Evolutionary conservation across 73 alveolate genomes (phyloP).

Genomic region (Uronychia setigera): DNA sequence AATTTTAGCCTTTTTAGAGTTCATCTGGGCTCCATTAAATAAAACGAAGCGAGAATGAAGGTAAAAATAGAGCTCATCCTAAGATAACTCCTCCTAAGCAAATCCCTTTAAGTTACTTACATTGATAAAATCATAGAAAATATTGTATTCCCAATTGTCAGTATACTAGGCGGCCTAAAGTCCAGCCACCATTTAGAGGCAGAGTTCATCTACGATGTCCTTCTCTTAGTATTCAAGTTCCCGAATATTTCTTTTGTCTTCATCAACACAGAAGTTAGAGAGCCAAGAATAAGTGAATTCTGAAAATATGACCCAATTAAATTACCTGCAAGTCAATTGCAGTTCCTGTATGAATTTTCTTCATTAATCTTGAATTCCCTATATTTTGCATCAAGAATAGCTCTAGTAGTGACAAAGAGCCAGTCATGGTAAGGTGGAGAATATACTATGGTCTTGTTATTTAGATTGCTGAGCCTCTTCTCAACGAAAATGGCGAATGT

Average conservation of each 20-base stretch:
- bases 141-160: slow-evolving; percentile 39
- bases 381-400: slow-evolving; percentile 55
- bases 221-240: slow-evolving; percentile 52
- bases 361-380: slow-evolving; percentile 25
- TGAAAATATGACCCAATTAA: neutral
- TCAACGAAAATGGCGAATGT: slow-evolving; percentile 12
- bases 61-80: slow-evolving; percentile 56
- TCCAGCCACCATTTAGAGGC: slow-evolving; percentile 57
- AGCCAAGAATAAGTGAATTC: slow-evolving; percentile 64
- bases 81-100: slow-evolving; percentile 31
- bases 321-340: slow-evolving; percentile 42
- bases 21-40: slow-evolving; percentile 56
- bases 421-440: slow-evolving; percentile 55
- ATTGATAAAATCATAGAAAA: slow-evolving; percentile 29
- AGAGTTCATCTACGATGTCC: slow-evolving; percentile 47
- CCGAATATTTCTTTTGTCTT: slow-evolving; percentile 12
- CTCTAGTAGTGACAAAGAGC: slow-evolving; percentile 65
- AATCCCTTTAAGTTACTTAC: slow-evolving; percentile 1
- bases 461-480: neutral
- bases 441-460: slow-evolving; percentile 6
- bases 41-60: slow-evolving; percentile 43
- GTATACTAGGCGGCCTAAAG: slow-evolving; percentile 29
- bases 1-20: slow-evolving; percentile 24
- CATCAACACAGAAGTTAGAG: slow-evolving; percentile 45
- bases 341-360: neutral